Evolutionary conservation across 2,329 filamentous ascomycete genomes (phyloP).

Genomic region (Chrysoporthe austroafricana): DNA sequence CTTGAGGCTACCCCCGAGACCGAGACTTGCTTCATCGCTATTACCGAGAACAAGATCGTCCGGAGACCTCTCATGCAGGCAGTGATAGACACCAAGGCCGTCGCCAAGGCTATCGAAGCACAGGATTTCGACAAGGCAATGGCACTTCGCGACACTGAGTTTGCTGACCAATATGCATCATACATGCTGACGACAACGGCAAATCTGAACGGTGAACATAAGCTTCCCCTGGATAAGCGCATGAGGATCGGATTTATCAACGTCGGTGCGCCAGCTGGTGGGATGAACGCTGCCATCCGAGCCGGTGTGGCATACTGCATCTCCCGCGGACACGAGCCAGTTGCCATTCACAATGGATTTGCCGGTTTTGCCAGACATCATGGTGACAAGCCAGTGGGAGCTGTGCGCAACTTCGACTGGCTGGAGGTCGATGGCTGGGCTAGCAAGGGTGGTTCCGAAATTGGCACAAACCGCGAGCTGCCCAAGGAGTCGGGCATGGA

Average conservation of each 20-base stretch:
- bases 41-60: constrained; percentile 97
- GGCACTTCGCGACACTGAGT: constrained; percentile 87
- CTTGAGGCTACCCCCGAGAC: constrained; percentile 87
- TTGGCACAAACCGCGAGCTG: constrained; percentile 94
- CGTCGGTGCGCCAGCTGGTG: constrained; percentile 92
- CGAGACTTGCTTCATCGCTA: constrained; percentile 91
- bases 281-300: constrained; percentile 96
- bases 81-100: constrained; percentile 82
- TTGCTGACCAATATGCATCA: constrained; percentile 87
- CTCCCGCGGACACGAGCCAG: constrained; percentile 85
- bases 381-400: constrained; percentile 76
- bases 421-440: constrained; percentile 95
- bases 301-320: constrained; percentile 93
- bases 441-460: constrained; percentile 95
- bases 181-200: constrained; percentile 91
- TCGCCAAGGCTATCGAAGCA: constrained; percentile 77
- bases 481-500: constrained; percentile 85
- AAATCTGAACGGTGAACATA: constrained; percentile 66
- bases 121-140: constrained; percentile 90
- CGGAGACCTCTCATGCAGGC: constrained; percentile 88
- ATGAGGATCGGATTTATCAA: constrained; percentile 97
- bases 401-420: constrained; percentile 88
- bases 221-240: constrained; percentile 74
- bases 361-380: constrained; percentile 92
- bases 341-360: constrained; percentile 97